Evolutionary conservation across 2,329 filamentous ascomycete genomes (phyloP).

Genomic region (Elsinoe necatrix): DNA sequence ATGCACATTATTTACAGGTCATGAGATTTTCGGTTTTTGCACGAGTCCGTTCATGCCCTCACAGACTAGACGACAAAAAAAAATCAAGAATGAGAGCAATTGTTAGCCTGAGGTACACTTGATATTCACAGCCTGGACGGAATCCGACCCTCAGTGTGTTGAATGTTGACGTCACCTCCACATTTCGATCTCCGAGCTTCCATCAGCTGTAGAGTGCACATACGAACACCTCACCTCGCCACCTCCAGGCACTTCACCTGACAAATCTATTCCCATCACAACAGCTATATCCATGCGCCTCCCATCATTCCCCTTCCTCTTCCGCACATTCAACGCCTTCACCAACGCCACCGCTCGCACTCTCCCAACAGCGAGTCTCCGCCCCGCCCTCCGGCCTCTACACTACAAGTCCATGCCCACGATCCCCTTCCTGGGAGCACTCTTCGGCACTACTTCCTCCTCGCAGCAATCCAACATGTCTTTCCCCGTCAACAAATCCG

Average conservation of each 20-base stretch:
- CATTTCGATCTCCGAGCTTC: conserved; percentile 9
- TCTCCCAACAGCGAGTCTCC: conserved; percentile 26
- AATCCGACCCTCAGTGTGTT: not conserved
- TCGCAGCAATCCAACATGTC: conserved; percentile 47
- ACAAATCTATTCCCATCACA: not conserved
- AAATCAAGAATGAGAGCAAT: too few species aligned
- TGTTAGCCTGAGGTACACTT: not conserved
- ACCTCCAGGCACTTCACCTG: not conserved
- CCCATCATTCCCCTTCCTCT: conserved; percentile 38
- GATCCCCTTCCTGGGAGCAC: conserved; percentile 67
- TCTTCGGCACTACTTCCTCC: conserved; percentile 58
- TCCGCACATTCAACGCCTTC: conserved; percentile 43
- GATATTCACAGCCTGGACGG: not conserved
- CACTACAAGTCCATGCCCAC: conserved; percentile 59
- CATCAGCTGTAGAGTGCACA: not conserved
- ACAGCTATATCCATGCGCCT: conserved; percentile 38
- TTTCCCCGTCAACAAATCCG: conserved; percentile 70
- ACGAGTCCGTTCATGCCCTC: too few species aligned
- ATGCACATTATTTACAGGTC: not conserved
- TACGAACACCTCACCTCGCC: not conserved
- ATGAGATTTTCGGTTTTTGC: too few species aligned
- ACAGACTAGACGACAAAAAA: too few species aligned
- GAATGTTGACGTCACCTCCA: conserved; percentile 4
- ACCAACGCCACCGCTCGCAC: conserved; percentile 36
- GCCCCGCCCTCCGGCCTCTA: conserved; percentile 31